Evolutionary conservation across 148 eudicot genomes (phyloP), one percentile per base, ranked within the genome.

Genomic region (Camellia lanceoleosa): DNA sequence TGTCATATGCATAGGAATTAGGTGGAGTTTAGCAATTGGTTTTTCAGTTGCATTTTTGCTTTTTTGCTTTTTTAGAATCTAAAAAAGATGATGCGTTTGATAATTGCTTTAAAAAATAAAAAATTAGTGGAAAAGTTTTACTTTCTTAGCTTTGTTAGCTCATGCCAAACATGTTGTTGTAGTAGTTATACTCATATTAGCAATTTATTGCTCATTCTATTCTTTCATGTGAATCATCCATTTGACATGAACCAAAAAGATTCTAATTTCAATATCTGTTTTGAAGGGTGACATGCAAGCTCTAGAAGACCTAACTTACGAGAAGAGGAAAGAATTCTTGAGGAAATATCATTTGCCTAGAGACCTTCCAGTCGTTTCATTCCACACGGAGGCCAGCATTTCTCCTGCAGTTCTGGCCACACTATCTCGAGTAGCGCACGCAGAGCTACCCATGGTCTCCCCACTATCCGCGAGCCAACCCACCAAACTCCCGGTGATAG

Each of bases 251-350:
- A 15, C 6, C 55, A 4, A 7, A 51, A n/a, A 42, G 55, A 47
- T 75, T 46, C 79, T 84, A 79, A 86, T 72, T 10, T 56, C 64
- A 3, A 52, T 62, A 49, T 8, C 51, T 73, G 68, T 79, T 77
- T 60, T 89, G 80, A 78, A 96, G 99, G 99, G 99, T 30, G 99
- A 97, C 85, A 83, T 97, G 85, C 95, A 90, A 89, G 92, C 99
- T 65, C 86, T 97, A 15, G 99, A 97, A 86, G 99, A 97, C 80
- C 80, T 97, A 65, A 97, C 99, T 0, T 92, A 97, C 43, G 93
- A 94, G 62, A 94, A 80, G 81, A 86, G 99, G 80, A 88, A 85
- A 74, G 95, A 90, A 30, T 97, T 97, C 74, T 46, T 97, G 85
- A 91, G 83, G 84, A 91, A 85, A 78, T 44, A 90, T 81, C 92